Conservation (phyloP, 768 basidiomycete genomes). For the Pisolithus orientalis region DNA sequence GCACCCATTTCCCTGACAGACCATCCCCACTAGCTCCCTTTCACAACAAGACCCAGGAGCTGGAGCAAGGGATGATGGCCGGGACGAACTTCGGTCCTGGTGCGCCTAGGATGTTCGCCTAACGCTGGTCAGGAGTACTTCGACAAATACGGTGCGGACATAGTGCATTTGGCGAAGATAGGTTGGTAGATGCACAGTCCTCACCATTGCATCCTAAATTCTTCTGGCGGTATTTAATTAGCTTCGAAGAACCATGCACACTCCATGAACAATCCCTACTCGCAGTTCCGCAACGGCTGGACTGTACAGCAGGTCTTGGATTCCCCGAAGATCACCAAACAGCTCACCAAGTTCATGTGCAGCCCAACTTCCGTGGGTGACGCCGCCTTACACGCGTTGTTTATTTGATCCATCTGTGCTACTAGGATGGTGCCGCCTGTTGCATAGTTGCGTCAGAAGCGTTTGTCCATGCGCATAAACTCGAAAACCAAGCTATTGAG, state of each 20-base stretch:
- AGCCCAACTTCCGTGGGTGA: slow-evolving; percentile 68
- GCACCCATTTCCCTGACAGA: slow-evolving; percentile 55
- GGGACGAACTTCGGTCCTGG: slow-evolving; percentile 65
- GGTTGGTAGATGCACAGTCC: slow-evolving; percentile 35
- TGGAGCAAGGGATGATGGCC: slow-evolving; percentile 38
- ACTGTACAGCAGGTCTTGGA: slow-evolving; percentile 61
- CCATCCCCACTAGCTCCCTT: slow-evolving; percentile 44
- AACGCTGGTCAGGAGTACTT: slow-evolving; percentile 75
- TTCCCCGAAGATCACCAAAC: slow-evolving; percentile 62
- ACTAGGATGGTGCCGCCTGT: slow-evolving; percentile 68
- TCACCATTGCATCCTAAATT: not conserved
- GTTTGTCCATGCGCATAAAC: slow-evolving; percentile 63
- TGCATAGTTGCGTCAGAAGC: slow-evolving; percentile 74
- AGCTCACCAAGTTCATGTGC: slow-evolving; percentile 81
- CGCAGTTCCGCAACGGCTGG: slow-evolving; percentile 80
- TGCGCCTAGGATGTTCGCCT: slow-evolving; percentile 68
- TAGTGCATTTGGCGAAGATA: slow-evolving; percentile 70
- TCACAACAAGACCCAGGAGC: slow-evolving; percentile 34
- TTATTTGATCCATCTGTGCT: not conserved
- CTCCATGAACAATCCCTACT: slow-evolving; percentile 77
- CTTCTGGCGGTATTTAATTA: slow-evolving; percentile 17
- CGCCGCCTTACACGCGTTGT: not conserved
- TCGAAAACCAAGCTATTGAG: slow-evolving; percentile 86
- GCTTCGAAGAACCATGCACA: slow-evolving; percentile 84
- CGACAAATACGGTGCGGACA: slow-evolving; percentile 59